phyloP scores from a whole-genome alignment of 2,329 filamentous ascomycete species.

The Cladophialophora yegresii region DNA sequence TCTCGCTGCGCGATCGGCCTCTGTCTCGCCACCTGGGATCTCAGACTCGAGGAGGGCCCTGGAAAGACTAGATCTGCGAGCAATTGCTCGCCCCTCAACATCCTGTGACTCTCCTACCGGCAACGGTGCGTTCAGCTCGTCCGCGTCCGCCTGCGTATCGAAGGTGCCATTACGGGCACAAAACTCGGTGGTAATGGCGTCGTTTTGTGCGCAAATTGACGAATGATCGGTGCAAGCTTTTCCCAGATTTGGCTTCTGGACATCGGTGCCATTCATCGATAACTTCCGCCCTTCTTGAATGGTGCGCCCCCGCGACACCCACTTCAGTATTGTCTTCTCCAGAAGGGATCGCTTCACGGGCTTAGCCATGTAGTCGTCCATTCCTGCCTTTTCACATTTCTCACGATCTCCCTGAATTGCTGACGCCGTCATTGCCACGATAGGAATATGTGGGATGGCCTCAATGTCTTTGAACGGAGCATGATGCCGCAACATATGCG shows the following conservation, averaged over 20 bases:
- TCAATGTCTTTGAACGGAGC: slow-evolving; percentile 63
- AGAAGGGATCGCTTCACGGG: slow-evolving; percentile 69
- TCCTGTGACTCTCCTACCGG: slow-evolving; percentile 32
- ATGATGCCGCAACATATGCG: slow-evolving; percentile 70
- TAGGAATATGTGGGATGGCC: slow-evolving; percentile 62
- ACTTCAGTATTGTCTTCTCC: slow-evolving; percentile 71
- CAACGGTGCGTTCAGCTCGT: not conserved
- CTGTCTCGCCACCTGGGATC: slow-evolving; percentile 36
- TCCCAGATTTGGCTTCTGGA: slow-evolving; percentile 14
- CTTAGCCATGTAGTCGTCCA: slow-evolving; percentile 76
- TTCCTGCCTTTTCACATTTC: slow-evolving; percentile 71
- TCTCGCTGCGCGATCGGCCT: slow-evolving; percentile 50
- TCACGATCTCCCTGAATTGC: slow-evolving; percentile 76
- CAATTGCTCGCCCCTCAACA: slow-evolving; percentile 36
- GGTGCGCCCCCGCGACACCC: slow-evolving; percentile 49
- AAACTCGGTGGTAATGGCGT: slow-evolving; percentile 31
- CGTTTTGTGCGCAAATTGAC: slow-evolving; percentile 33
- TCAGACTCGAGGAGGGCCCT: slow-evolving; percentile 38
- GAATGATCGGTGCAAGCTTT: slow-evolving; percentile 29
- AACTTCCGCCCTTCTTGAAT: not conserved
- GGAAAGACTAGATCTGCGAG: slow-evolving; percentile 37
- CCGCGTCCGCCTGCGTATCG: not conserved
- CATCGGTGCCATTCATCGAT: not conserved
- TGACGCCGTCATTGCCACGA: slow-evolving; percentile 79
- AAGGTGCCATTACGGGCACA: slow-evolving; percentile 9